A percentile compares a stretch with the other conserved stretches of the same genome.
Evolutionary conservation across 306 rosid species (phyloP).

Genomic region (Argentina anserina): DNA sequence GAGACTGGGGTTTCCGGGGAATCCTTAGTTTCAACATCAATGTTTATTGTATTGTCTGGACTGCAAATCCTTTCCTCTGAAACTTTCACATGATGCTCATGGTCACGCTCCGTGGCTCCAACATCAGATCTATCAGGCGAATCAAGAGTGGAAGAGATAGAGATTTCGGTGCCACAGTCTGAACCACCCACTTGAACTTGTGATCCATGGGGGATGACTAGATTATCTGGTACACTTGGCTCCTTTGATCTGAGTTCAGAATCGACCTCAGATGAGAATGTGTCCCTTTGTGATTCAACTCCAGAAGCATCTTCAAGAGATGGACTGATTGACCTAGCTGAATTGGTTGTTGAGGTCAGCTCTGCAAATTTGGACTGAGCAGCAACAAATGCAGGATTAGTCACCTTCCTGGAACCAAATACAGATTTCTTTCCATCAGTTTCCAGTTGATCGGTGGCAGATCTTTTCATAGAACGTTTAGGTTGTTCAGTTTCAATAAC

Average conservation of each 20-base stretch:
- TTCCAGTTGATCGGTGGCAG: constrained; percentile 63
- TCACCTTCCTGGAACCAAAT: constrained; percentile 53
- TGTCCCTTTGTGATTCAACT: constrained; percentile 44
- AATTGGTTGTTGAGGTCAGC: constrained; percentile 42
- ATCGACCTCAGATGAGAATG: constrained; percentile 30
- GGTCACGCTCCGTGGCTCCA: constrained; percentile 48
- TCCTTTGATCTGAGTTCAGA: constrained; percentile 47
- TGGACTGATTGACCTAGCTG: constrained; percentile 34
- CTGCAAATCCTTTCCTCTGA: constrained; percentile 38
- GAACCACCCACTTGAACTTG: constrained; percentile 57
- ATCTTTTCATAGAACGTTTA: constrained; percentile 48
- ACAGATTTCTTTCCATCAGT: constrained; percentile 58
- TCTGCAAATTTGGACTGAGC: constrained; percentile 78
- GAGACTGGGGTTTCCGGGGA: constrained; percentile 24
- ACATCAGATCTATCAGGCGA: constrained; percentile 72
- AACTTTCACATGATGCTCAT: constrained; percentile 45
- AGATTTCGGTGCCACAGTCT: constrained; percentile 79
- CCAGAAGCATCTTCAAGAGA: constrained; percentile 48
- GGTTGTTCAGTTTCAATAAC: constrained; percentile 47
- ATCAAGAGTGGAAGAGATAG: constrained; percentile 83
- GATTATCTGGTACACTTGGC: constrained; percentile 35
- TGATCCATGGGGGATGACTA: constrained; percentile 37
- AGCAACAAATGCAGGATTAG: constrained; percentile 66
- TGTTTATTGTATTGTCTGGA: constrained; percentile 25
- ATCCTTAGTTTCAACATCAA: constrained; percentile 33